Base-by-base conservation (phyloP, 257 asterid species). In the Solanum gandarillasii region DNA sequence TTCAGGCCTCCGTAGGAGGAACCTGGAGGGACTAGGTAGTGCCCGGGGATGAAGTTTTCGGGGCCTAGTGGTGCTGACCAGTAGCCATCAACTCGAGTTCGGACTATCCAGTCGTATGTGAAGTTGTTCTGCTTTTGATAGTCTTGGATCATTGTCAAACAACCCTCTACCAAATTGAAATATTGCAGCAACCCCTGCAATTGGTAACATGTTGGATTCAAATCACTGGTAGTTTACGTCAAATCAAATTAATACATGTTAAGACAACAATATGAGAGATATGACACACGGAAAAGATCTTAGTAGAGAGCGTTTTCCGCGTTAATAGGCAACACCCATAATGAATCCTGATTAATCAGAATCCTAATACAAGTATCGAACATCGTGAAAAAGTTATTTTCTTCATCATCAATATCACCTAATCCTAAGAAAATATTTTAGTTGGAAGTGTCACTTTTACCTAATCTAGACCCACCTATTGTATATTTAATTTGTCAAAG, bases 61-160 rank as follows among this genome's bases (percentile, higher is more conserved):
- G 96, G 94, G 1, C 86, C 87, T 14, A 97, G 87, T 0, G 94
- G 93, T 67, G 67, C 0, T 0, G 99, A 93, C 99, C 99, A 97
- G 91, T 93, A 97, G 21, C 98, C 94, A 65, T 97, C 99, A 0
- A 97, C 99, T 25, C 98, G 88, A 74, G 98, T 95, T 25, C 98
- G 95, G 89, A 97, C 88, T 4, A 97, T 90, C 99, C 99, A 97
- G 62, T 97, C 98, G 27, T 96, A 95, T 5, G 97, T 97, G 92
- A 97, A 97, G 91, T 95, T 93, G 91, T 93, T 93, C 88, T 87
- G 87, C 34, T 89, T 82, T 92, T 97, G 99, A 87, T 97, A 87
- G 2, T 89, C 88, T 39, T 89, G 85, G 86, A 97, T 96, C 96
- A 96, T 89, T 12, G 92, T 91, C 58, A 97, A 89, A 88, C 99